phyloP scores from a whole-genome alignment of 345 rosid genomes.

The Eucalyptus microcorys region DNA sequence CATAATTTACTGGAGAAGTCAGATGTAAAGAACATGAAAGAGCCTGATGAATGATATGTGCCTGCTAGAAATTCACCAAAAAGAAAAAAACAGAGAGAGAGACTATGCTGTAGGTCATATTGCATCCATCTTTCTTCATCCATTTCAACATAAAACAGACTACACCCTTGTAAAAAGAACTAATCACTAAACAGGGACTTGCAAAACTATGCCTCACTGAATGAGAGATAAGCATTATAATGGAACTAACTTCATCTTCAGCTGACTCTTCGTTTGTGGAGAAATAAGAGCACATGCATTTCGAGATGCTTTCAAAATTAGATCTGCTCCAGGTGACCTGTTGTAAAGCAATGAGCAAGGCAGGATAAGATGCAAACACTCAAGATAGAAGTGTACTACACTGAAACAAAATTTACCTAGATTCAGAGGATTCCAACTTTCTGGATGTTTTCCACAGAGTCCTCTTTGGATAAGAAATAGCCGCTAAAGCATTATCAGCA shows the following conservation, averaged over 20 bases:
- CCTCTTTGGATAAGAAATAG: neutral
- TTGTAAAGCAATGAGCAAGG: neutral
- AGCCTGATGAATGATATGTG: neutral
- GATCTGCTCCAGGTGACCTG: constrained; percentile 1
- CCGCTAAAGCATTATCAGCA: neutral
- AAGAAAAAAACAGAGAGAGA: neutral
- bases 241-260: neutral
- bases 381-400: neutral
- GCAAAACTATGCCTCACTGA: neutral
- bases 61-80: neutral
- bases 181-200: neutral
- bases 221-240: neutral
- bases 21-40: neutral
- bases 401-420: neutral
- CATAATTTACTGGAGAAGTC: neutral
- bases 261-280: neutral
- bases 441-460: neutral
- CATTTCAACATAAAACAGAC: neutral
- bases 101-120: neutral
- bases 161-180: neutral
- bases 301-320: neutral
- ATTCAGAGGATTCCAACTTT: neutral
- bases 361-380: neutral
- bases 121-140: neutral
- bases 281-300: neutral